Conservation (phyloP, 139 green algal genomes). For the Volvox reticuliferus region DNA sequence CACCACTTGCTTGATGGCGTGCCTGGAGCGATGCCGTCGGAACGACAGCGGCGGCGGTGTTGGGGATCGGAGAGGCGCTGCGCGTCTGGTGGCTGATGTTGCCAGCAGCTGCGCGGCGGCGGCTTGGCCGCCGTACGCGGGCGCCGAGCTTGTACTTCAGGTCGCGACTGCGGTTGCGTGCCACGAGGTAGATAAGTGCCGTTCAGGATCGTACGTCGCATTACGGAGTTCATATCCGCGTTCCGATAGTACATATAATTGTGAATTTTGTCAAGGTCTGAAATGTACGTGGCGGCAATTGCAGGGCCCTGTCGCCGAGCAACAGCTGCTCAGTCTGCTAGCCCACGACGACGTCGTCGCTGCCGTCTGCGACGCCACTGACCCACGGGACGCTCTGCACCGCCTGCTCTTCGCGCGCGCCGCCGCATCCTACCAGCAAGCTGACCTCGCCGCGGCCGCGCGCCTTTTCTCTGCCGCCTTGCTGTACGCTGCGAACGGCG, state of each 20-base stretch:
- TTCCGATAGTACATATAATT: neutral
- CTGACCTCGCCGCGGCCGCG: neutral
- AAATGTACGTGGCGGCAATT: too few species aligned
- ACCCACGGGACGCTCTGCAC: neutral
- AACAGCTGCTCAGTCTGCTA: slow-evolving; percentile 20
- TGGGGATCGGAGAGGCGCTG: neutral
- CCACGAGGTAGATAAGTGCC: neutral
- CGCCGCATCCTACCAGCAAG: slow-evolving; percentile 13
- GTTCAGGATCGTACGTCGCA: too few species aligned
- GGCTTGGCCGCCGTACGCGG: neutral
- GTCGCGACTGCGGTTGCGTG: neutral
- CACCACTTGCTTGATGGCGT: slow-evolving; percentile 10
- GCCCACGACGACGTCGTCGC: slow-evolving; percentile 26
- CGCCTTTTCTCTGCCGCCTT: slow-evolving; percentile 25
- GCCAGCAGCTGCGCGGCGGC: too few species aligned
- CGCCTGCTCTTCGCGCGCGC: slow-evolving; percentile 25
- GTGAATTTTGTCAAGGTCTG: too few species aligned
- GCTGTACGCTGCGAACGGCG: slow-evolving; percentile 21
- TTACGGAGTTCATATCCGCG: too few species aligned
- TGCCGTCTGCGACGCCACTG: neutral
- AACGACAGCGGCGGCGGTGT: neutral
- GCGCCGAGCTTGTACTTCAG: slow-evolving; percentile 27
- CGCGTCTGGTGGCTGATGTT: too few species aligned
- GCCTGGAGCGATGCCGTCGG: neutral
- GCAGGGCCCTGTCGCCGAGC: slow-evolving; percentile 13